Evolutionary conservation across 768 basidiomycete genomes (phyloP).

Genomic region (Serendipita indica): DNA sequence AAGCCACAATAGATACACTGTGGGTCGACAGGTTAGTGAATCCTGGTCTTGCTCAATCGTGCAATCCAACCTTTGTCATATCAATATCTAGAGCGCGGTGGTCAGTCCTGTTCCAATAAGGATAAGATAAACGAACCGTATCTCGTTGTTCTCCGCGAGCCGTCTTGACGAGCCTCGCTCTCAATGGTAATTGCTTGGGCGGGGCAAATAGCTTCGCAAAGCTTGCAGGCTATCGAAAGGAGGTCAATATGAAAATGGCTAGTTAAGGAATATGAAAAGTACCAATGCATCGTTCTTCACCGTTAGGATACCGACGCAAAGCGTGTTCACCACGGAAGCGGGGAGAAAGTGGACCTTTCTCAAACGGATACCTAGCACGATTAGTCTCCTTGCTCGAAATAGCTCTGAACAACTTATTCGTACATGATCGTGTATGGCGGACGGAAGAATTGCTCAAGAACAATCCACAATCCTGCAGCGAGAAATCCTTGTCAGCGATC

Average conservation of each 20-base stretch:
- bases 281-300: conserved; percentile 99
- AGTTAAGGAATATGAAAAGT: conserved; percentile 21
- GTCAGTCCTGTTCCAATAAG: too few relatives aligned
- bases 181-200: conserved; percentile 99
- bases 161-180: conserved; percentile 89
- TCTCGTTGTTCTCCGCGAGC: conserved; percentile 91
- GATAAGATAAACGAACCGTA: conserved; percentile 46
- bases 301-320: conserved; percentile 86
- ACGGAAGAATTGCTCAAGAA: conserved; percentile 79
- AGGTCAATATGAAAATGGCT: not conserved
- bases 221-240: conserved; percentile 66
- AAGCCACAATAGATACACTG: conserved; percentile 99
- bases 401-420: not conserved
- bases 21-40: not conserved
- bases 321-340: conserved; percentile 99
- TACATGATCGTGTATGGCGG: conserved; percentile 90
- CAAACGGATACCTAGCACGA: conserved; percentile 66
- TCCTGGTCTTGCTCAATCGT: not conserved
- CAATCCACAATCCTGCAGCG: conserved; percentile 87
- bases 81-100: conserved; percentile 99
- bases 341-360: conserved; percentile 94
- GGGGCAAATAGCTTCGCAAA: conserved; percentile 98
- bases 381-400: conserved; percentile 16
- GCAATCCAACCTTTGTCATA: conserved; percentile 61
- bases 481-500: not conserved